Conservation (phyloP, 2,329 filamentous ascomycete genomes). For the Pleomassaria siparia region DNA sequence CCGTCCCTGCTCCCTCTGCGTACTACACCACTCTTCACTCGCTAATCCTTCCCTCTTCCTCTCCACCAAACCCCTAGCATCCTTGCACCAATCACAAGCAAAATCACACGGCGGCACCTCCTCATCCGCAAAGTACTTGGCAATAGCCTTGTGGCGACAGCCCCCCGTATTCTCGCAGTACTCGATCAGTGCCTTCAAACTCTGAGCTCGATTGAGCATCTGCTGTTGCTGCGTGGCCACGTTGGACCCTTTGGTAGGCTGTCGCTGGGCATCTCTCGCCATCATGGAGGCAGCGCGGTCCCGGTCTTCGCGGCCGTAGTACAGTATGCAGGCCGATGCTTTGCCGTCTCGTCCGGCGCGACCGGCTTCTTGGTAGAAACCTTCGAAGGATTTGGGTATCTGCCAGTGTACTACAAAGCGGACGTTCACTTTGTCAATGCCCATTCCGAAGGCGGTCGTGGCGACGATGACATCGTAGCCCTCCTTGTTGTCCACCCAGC, state of each 20-base stretch:
- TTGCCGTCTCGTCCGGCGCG: slow-evolving; percentile 88
- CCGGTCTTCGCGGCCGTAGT: slow-evolving; percentile 85
- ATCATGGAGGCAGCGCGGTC: slow-evolving; percentile 67
- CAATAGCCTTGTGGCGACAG: slow-evolving; percentile 66
- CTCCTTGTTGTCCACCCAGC: slow-evolving; percentile 71
- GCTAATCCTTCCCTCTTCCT: slow-evolving; percentile 48
- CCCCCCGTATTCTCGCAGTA: slow-evolving; percentile 77
- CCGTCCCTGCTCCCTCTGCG: slow-evolving; percentile 48
- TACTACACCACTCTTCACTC: slow-evolving; percentile 53
- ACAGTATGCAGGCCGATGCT: slow-evolving; percentile 82
- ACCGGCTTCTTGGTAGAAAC: slow-evolving; percentile 94
- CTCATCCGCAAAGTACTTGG: slow-evolving; percentile 41
- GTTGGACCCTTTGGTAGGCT: slow-evolving; percentile 48
- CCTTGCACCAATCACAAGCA: slow-evolving; percentile 49
- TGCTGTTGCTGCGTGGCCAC: slow-evolving; percentile 38
- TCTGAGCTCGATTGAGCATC: slow-evolving; percentile 45
- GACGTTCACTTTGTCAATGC: slow-evolving; percentile 93
- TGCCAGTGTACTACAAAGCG: slow-evolving; percentile 96
- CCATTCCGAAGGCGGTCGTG: slow-evolving; percentile 96
- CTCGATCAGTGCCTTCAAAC: slow-evolving; percentile 61
- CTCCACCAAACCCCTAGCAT: slow-evolving; percentile 31
- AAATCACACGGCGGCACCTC: slow-evolving; percentile 31
- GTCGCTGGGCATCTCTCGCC: slow-evolving; percentile 50
- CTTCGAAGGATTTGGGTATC: slow-evolving; percentile 89
- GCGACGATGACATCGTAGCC: slow-evolving; percentile 92